Base-by-base conservation (phyloP, 2,329 filamentous ascomycete genomes). In the Pseudogymnoascus sp. region DNA sequence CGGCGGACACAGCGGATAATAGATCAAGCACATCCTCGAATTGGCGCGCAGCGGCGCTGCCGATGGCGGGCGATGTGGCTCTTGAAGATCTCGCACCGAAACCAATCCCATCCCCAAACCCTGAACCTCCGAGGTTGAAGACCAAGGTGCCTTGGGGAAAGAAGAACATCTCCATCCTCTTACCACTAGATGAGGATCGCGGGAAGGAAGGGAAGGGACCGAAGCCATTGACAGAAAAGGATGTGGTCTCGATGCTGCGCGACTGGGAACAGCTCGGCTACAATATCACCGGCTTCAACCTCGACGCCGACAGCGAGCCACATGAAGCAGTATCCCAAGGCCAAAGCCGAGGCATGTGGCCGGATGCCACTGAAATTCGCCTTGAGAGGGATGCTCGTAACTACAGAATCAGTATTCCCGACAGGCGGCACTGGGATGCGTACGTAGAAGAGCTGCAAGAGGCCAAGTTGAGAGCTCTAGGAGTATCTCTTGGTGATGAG, bases 401-500 rank as follows among this genome's bases (percentile, higher is more conserved):
- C n/a, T 87, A 79, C 69, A 79, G 78, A 60, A 86, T 94, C 35
- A 80, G 80, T 22, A 79, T 94, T 63, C 88, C 90, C 1, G 67
- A 76, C 71, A 59, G 18, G 28, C 37, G 59, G 69, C 69, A 83
- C 68, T 90, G 87, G 87, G 88, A 90, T 69, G 79, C 85, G 25
- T 96, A 97, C 73, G 88, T 92, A 62, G 83, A 88, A 60, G 87
- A 88, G 66, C 78, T 97, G 35, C 86, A 90, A 67, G 94, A 99
- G 76, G 91, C 93, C 63, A 99, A 97, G 75, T 79, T 99, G 59
- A 86, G 91, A 64, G 92, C 93, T 58, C 80, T 99, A 61, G 94
- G 94, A 65, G 94, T 97, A 11, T 91, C 85, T 16, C 81, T 90
- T 63, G 89, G 86, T 35, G 85, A 88, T 57, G 87, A 91, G 5